Conservation (phyloP, 1,284 basidiomycete genomes). For the Mycosarcoma maydis region DNA sequence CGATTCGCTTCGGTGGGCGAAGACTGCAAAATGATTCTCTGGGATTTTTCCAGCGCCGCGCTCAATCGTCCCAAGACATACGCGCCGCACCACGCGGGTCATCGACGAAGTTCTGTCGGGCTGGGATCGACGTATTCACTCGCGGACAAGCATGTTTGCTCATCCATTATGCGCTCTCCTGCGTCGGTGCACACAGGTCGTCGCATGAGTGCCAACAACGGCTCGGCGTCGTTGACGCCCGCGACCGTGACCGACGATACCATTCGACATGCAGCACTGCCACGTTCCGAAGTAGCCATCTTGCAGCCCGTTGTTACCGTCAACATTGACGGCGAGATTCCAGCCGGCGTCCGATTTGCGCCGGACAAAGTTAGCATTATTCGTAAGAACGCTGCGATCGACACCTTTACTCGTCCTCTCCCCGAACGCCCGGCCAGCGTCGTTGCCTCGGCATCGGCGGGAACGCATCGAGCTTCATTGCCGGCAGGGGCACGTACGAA, state of each 20-base stretch:
- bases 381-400: conserved; percentile 41
- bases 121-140: conserved; percentile 44
- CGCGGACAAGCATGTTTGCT: conserved; percentile 23
- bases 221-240: background rate
- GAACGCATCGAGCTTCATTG: conserved; percentile 4
- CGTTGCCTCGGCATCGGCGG: background rate
- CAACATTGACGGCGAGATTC: conserved; percentile 36
- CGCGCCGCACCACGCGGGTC: conserved; percentile 14
- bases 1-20: conserved; percentile 62
- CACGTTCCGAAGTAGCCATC: conserved; percentile 85
- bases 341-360: conserved; percentile 22
- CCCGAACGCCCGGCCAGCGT: conserved; percentile 18
- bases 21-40: conserved; percentile 61
- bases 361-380: conserved; percentile 34
- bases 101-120: conserved; percentile 22
- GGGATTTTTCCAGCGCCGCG: conserved; percentile 59
- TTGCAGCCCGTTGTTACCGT: conserved; percentile 82
- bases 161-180: conserved; percentile 14
- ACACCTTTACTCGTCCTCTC: conserved; percentile 36
- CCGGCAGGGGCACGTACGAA: conserved; percentile 15
- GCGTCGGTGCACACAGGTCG: conserved; percentile 10
- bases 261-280: conserved; percentile 84
- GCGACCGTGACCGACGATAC: conserved; percentile 65
- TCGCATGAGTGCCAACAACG: conserved; percentile 13
- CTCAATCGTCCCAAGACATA: conserved; percentile 51